Base-by-base conservation (phyloP, 352 stramenopile species). In the Phytophthora vignae region DNA sequence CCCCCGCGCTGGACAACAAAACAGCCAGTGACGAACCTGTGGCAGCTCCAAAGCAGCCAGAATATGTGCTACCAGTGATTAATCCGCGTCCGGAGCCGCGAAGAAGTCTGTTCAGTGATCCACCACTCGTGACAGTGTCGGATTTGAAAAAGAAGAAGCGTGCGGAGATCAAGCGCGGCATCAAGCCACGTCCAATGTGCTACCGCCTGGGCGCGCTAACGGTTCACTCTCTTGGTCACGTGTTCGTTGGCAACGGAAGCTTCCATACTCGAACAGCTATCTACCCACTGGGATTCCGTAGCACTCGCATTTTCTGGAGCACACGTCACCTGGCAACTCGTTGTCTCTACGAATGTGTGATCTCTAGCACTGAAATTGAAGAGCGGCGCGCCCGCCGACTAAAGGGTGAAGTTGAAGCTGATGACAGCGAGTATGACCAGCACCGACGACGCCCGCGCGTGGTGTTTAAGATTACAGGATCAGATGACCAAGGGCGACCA, bases 271-370 rank as follows among this genome's bases (percentile, higher is more conserved):
- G 87, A 54, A 82, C 95, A 31, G 84, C 90, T 5, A 93, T 99
- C 17, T 98, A 87, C 42, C 95, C 96, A 8, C 50, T 94, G 10
- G 94, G 95, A 0, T 99, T 92, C 66, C 87, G 91, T 12, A 97
- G 94, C 33, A 97, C 93, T 8, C 83, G 96, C 22, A 98, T 98
- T 52, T 98, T 97, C 66, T 99, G 95, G 95, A 98, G 92, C 17
- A 84, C 84, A 0, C 73, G 72, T 4, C 42, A 67, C 9, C 46
- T 94, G 8, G 80, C 72, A 1, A 80, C 55, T 5, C 82, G 96
- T 2, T 98, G 91, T 57, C 68, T 98, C 31, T 99, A 99, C 69
- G 87, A 98, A 49, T 95, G 96, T 60, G 86, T 95, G 11, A 86
- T 99, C 49, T 89, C 91, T 19, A 96, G 82, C 56, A 88, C 75